Evolutionary conservation across 495 filamentous ascomycete species (phyloP).

Genomic region (Neurospora terricola): DNA sequence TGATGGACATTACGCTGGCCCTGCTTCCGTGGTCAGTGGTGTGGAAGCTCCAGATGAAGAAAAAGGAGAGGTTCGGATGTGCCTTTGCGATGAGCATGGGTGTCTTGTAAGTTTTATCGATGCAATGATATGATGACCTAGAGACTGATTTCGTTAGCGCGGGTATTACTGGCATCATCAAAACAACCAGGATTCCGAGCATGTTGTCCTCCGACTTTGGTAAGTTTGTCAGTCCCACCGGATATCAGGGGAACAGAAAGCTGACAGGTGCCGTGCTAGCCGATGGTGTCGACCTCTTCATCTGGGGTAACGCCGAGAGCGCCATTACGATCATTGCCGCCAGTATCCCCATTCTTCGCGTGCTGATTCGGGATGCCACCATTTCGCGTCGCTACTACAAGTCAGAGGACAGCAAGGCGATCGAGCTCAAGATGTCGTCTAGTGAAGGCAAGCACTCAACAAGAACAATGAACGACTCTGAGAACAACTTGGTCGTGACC

Average conservation of each 20-base stretch:
- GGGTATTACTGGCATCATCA: slow-evolving; percentile 19
- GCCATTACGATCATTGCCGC: slow-evolving; percentile 28
- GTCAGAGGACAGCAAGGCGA: background rate
- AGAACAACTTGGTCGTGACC: background rate
- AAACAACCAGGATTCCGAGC: slow-evolving; percentile 11
- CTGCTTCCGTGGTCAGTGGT: slow-evolving; percentile 27
- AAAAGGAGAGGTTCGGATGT: slow-evolving; percentile 27
- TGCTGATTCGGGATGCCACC: slow-evolving; percentile 15
- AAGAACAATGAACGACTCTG: background rate
- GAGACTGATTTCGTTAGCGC: slow-evolving; percentile 13
- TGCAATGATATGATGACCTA: background rate
- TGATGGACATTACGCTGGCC: slow-evolving; percentile 23
- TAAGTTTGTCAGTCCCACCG: slow-evolving; percentile 5
- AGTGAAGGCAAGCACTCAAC: background rate
- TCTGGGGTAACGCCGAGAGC: slow-evolving; percentile 21
- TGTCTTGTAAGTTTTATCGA: slow-evolving; percentile 3
- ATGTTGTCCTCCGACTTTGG: background rate
- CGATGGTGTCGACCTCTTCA: slow-evolving; percentile 13
- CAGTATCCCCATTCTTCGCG: slow-evolving; percentile 26
- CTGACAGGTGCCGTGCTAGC: slow-evolving; percentile 3
- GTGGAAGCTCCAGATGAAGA: slow-evolving; percentile 23
- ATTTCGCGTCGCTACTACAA: background rate
- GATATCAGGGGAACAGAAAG: background rate
- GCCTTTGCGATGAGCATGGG: slow-evolving; percentile 31
- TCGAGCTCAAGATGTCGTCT: background rate